A percentile compares a stretch with the other conserved stretches of the same genome.
These are phyloP conservation scores for Nannochloropsis gaditana DNA, from an alignment of 108 stramenopile genomes.

Conservation along the genomic window DNA sequence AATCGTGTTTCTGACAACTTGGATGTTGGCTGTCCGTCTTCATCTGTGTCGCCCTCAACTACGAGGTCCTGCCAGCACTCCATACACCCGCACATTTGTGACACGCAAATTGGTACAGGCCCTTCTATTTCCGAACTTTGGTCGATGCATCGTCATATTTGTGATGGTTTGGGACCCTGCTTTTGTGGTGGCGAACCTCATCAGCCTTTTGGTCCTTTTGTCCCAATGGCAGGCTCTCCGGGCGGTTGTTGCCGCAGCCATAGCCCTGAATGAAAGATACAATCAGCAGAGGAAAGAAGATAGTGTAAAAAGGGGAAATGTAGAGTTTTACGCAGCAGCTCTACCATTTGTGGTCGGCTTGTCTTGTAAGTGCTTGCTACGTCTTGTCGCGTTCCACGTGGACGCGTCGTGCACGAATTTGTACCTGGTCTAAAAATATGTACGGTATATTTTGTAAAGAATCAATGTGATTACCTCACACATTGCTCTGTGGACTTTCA, in stretches of 20 bases:
- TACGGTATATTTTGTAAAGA: not conserved
- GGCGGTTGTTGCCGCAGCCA: not conserved
- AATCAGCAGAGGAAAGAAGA: not conserved
- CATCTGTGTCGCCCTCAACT: no score
- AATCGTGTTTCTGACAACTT: not conserved
- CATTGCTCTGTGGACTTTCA: no score
- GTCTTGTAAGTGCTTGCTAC: not conserved
- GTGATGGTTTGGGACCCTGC: constrained; percentile 6
- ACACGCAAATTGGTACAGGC: not conserved
- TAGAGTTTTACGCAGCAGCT: not conserved
- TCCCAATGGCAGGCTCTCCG: constrained; percentile 8
- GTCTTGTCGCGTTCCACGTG: not conserved
- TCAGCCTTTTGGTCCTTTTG: not conserved
- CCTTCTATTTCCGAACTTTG: not conserved
- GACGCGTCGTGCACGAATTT: not conserved
- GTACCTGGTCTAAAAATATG: not conserved
- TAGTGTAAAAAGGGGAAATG: not conserved
- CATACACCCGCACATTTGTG: not conserved
- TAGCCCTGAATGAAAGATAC: not conserved
- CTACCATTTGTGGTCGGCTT: not conserved
- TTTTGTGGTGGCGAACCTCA: not conserved
- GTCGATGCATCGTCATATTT: not conserved
- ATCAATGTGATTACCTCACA: not conserved
- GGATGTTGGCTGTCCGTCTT: not conserved
- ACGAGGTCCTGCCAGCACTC: no score